phyloP scores from a whole-genome alignment of 345 rosid species.

The Diplotaxis tenuifolia region DNA sequence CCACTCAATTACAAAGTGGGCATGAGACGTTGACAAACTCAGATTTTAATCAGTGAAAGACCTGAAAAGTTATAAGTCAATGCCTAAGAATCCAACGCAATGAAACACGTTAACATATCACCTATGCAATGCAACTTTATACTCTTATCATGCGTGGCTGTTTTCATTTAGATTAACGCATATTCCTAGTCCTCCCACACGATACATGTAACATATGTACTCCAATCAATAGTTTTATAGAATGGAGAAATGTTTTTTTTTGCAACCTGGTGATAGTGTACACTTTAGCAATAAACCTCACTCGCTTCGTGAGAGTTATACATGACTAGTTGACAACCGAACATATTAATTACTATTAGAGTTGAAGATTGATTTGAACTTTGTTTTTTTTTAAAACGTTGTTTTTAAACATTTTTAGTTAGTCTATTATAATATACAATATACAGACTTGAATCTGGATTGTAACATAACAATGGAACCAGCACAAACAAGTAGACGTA shows the following conservation, averaged over 20 bases:
- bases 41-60: constrained; percentile 17
- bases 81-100: constrained; percentile 2
- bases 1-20: constrained; percentile 19
- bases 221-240: not conserved
- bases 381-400: not conserved
- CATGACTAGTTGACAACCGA: not conserved
- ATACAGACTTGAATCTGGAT: not conserved
- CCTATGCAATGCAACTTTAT: not conserved
- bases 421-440: not conserved
- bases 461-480: not conserved
- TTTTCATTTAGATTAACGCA: constrained; percentile 2
- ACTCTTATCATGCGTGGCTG: not conserved
- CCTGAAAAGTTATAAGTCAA: constrained; percentile 12
- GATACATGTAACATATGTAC: not conserved
- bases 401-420: not conserved
- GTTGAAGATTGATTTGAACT: not conserved
- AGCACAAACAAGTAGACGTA: not conserved
- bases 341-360: not conserved
- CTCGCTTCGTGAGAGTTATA: not conserved
- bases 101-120: constrained; percentile 21
- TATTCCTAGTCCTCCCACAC: not conserved
- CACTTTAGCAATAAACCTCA: not conserved
- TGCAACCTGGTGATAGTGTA: not conserved
- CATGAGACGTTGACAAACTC: constrained; percentile 11
- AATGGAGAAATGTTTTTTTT: not conserved